phyloP scores from a whole-genome alignment of 2,329 filamentous ascomycete species.

The Lomentospora prolificans region DNA sequence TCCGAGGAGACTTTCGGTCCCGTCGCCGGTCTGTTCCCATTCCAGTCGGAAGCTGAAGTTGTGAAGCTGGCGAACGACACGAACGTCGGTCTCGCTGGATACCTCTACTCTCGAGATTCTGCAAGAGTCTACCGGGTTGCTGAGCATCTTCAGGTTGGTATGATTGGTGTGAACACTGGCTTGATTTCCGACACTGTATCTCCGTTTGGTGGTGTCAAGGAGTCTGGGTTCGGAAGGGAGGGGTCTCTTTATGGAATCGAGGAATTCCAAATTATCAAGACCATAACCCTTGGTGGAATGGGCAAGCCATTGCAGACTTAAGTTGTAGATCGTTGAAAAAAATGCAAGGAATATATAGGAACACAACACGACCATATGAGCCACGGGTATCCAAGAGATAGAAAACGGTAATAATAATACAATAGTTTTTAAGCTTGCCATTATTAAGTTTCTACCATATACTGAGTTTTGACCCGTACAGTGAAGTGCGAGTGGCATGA shows the following conservation, averaged over 20 bases:
- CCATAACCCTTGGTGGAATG: conserved; percentile 44
- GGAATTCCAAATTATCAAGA: conserved; percentile 69
- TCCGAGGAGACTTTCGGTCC: conserved; percentile 66
- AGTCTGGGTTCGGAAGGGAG: conserved; percentile 73
- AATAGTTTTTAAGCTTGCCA: no score
- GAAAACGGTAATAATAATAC: no score
- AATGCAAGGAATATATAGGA: neutral
- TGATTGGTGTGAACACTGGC: conserved; percentile 79
- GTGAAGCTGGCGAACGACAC: conserved; percentile 54
- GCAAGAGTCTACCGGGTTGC: conserved; percentile 52
- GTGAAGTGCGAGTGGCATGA: no score
- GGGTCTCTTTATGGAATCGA: conserved; percentile 68
- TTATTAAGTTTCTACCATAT: no score
- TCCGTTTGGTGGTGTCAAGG: conserved; percentile 72
- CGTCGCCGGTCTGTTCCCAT: conserved; percentile 57
- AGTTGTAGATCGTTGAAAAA: conserved; percentile 1
- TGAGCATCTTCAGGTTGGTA: conserved; percentile 72
- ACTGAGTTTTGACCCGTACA: no score
- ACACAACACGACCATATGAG: no score
- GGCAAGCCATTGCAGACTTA: conserved; percentile 41
- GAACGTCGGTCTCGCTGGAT: conserved; percentile 61
- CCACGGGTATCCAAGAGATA: no score
- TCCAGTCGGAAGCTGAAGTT: conserved; percentile 61
- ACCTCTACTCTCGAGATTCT: conserved; percentile 60
- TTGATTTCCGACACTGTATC: conserved; percentile 47